Base-by-base conservation (phyloP, 2,329 filamentous ascomycete genomes). In the Diaporthe humulicola region DNA sequence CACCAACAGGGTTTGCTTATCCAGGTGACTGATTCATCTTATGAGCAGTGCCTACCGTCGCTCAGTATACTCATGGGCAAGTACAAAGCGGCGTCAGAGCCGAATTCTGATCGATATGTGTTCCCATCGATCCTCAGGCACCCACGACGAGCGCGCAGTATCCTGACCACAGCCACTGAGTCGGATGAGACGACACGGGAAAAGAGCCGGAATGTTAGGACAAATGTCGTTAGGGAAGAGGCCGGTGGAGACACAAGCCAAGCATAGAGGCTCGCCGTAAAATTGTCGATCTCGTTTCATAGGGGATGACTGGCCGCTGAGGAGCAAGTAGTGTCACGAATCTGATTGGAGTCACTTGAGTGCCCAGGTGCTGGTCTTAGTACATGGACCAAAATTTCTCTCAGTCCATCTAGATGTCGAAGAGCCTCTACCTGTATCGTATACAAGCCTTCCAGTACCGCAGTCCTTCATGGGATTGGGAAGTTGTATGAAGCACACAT, bases 71-170 rank as follows among this genome's bases (percentile, higher is more conserved):
- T 66, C 17, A 36, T 66, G 42, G 40, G 42, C 8, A 66, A 48
- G 28, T 66, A 48, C 19, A 66, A 4, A 33, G 22, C 28, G 19
- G 28, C 40, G 17, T 28, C 25, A n/a, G 60, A 33, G 15, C 60
- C 60, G 25, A 9, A 50, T 7, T 17, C 60, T 1, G 28, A n/a
- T 36, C 60, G 60, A 66, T 66, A 66, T 14, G 60, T 66, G 40
- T 66, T 66, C 28, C 60, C 60, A n/a, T 66, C 60, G 19, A 66
- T 66, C 28, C 40, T 66, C 10, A 66, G 60, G 42, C 33, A 66
- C 22, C 60, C 60, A 6, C 40, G 28, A 2, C 60, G 36, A 15
- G 60, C 60, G 5, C 60, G 60, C 42, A 9, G 40, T 19, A 66
- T 66, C 60, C 19, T 66, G 28, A 66, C 60, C 17, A 66, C 60